Evolutionary conservation across 371 early-diverging fungal species (phyloP).

Genomic region (Mucor indicus): DNA sequence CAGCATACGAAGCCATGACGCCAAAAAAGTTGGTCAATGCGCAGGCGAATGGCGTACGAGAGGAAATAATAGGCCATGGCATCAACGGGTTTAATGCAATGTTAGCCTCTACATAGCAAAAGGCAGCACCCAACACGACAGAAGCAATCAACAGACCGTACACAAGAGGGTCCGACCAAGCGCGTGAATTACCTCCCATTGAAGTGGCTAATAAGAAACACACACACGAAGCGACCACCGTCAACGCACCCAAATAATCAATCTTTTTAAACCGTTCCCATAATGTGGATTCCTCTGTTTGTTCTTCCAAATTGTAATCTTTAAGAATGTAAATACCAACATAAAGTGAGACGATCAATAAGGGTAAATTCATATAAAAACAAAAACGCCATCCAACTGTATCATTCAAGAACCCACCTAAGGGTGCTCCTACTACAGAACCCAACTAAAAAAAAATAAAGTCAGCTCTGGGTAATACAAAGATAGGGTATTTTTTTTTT

Average conservation of each 20-base stretch:
- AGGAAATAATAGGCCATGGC: constrained; percentile 55
- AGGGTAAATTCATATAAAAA: constrained; percentile 77
- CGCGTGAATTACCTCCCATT: constrained; percentile 62
- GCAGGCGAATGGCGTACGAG: constrained; percentile 38
- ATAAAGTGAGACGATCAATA: constrained; percentile 54
- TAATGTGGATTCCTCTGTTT: constrained; percentile 34
- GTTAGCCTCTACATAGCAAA: constrained; percentile 61
- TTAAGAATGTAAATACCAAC: constrained; percentile 35
- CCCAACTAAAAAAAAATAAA: constrained; percentile 64
- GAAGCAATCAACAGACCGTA: constrained; percentile 56
- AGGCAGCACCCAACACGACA: constrained; percentile 37
- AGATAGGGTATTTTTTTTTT: constrained; percentile 60
- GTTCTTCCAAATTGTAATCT: constrained; percentile 38
- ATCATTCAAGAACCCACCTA: constrained; percentile 54
- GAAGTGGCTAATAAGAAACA: constrained; percentile 58
- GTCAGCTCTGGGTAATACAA: no score
- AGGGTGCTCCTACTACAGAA: constrained; percentile 44
- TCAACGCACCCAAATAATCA: constrained; percentile 61
- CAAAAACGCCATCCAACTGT: constrained; percentile 62
- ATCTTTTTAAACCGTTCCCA: constrained; percentile 54
- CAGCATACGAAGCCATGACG: constrained; percentile 30
- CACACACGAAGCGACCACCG: constrained; percentile 50
- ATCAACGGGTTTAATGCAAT: constrained; percentile 76
- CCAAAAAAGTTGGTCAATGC: constrained; percentile 34
- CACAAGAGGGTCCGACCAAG: constrained; percentile 59